Conservation (phyloP, 2,329 filamentous ascomycete genomes). For the Kalaharituber pfeilii region DNA sequence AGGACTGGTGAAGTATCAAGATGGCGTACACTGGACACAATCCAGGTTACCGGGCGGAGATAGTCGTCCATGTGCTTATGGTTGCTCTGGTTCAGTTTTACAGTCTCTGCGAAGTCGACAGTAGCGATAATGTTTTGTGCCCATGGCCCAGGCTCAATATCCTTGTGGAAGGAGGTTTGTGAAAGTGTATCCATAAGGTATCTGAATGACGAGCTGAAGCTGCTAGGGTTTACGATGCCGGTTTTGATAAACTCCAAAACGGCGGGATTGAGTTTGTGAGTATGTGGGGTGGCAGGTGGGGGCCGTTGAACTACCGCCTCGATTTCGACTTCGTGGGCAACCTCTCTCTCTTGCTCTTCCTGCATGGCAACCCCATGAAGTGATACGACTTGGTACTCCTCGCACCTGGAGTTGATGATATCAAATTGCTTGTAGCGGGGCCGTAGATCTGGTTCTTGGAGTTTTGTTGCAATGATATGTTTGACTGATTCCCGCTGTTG, state of each 20-base stretch:
- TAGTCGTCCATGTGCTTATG: constrained; percentile 32
- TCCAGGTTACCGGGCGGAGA: constrained; percentile 34
- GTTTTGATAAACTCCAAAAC: constrained; percentile 11
- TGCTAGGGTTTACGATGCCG: too few species aligned
- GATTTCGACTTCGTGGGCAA: constrained; percentile 45
- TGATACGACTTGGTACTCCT: constrained; percentile 25
- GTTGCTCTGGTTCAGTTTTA: constrained; percentile 25
- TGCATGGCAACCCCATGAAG: constrained; percentile 30
- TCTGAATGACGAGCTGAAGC: too few species aligned
- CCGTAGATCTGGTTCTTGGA: background rate
- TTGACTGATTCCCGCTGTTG: background rate
- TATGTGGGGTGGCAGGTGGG: constrained; percentile 25
- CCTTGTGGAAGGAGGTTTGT: too few species aligned
- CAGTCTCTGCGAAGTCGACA: too few species aligned
- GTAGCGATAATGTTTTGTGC: constrained; percentile 30
- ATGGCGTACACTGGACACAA: background rate
- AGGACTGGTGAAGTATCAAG: constrained; percentile 32
- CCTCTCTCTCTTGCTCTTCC: constrained; percentile 53
- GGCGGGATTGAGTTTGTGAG: constrained; percentile 30
- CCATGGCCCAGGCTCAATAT: constrained; percentile 22
- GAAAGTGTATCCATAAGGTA: too few species aligned
- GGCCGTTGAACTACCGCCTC: constrained; percentile 41
- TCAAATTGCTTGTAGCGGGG: constrained; percentile 13
- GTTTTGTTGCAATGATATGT: background rate
- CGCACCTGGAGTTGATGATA: constrained; percentile 26